A percentile compares a stretch with the other conserved stretches of the same genome.
phyloP scores from a whole-genome alignment of 768 basidiomycete genomes.

The Auricularia sp. region DNA sequence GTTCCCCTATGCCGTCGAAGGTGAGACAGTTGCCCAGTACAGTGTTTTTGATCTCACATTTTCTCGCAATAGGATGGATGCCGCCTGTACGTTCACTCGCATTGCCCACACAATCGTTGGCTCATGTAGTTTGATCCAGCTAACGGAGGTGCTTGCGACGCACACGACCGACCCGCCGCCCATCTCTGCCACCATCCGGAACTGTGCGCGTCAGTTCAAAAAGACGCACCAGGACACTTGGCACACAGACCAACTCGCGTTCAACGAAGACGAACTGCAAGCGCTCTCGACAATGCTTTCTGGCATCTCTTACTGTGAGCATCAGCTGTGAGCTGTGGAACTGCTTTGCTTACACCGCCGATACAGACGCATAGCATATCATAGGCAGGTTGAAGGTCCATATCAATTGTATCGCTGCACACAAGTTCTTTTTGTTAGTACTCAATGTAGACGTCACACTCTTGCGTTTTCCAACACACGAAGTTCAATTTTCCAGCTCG shows the following conservation, averaged over 20 bases:
- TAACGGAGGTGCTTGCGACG: constrained; percentile 69
- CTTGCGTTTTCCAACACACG: neutral
- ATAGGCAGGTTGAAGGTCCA: neutral
- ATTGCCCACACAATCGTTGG: no score
- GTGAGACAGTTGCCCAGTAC: neutral
- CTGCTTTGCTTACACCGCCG: neutral
- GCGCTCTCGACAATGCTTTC: constrained; percentile 81
- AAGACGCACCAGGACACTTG: constrained; percentile 73
- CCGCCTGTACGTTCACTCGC: constrained; percentile 30
- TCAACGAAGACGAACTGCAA: constrained; percentile 84
- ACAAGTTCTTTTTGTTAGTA: neutral
- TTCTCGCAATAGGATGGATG: constrained; percentile 22
- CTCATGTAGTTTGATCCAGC: constrained; percentile 6
- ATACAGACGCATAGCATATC: neutral
- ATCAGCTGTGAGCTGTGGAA: neutral
- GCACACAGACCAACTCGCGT: constrained; percentile 79
- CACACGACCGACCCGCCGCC: constrained; percentile 82
- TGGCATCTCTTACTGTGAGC: constrained; percentile 79
- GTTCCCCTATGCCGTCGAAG: constrained; percentile 46
- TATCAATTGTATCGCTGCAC: neutral
- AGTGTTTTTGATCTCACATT: neutral
- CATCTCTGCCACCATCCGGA: constrained; percentile 82
- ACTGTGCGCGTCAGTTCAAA: constrained; percentile 77
- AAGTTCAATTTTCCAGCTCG: neutral
- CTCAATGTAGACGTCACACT: neutral